Evolutionary conservation across 2,329 filamentous ascomycete genomes (phyloP), one percentile per base, ranked within the genome.

Genomic region (Penicillium decumbens): DNA sequence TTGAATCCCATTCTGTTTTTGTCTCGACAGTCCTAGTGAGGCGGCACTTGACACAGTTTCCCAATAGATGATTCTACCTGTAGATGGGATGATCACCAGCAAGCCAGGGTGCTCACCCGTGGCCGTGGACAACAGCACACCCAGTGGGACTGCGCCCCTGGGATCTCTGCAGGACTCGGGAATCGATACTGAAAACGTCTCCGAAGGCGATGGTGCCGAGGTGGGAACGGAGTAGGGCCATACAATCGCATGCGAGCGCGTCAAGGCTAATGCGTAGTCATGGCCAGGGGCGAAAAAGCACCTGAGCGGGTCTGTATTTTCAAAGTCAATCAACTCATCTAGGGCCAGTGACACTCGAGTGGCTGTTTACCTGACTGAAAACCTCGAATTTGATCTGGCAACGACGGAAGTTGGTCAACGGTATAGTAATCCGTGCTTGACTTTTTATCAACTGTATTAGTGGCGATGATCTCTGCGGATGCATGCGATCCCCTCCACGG

Each of bases 41-140:
- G 90, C 88, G 8, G 89, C 90, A 68, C 84, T 90, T 48, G 92
- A 90, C 55, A 97, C 88, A 33, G 89, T 95, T 67, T 97, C 93
- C 90, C 93, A 97, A 69, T 93, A 97, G 39, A 89, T 85, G 45
- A 97, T 83, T 68, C 85, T 91, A 45, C 93, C 93, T 42, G 80
- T 90, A 15, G 81, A 82, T 10, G 92, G 88, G 74, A 92, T 88
- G 32, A 97, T 79, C 32, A 96, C 81, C 25, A 98, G 82, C 32
- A 98, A 78, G 2, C 93, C 93, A 29, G 91, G 87, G 59, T 95
- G 88, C 42, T 83, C 82, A n/a, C 82, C 83, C 4, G 87, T 84
- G 4, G 88, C 87, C 43, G 87, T 85, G 0, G 88, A 85, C 6
- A 96, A 85, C 45, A 98, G 80, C 15, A 88, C 82, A 46, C 89